phyloP scores from a whole-genome alignment of 257 asterid species.

The Ilex asprella region DNA sequence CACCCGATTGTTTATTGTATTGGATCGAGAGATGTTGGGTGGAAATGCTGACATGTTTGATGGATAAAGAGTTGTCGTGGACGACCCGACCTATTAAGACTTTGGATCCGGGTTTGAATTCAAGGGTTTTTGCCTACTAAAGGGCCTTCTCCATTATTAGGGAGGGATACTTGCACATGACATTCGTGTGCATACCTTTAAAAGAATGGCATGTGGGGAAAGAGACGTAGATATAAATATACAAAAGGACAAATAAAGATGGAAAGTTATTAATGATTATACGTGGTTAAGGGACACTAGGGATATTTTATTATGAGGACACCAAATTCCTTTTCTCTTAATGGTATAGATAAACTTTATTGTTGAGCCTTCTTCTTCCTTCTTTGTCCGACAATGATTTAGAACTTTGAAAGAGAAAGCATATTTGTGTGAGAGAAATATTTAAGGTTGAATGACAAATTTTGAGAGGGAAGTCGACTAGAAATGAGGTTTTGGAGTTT shows the following conservation, averaged over 20 bases:
- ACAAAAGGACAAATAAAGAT: too few relatives aligned
- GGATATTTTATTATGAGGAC: too few relatives aligned
- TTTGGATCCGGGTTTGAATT: conserved; percentile 31
- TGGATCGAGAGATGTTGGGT: conserved; percentile 55
- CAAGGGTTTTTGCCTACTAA: conserved; percentile 33
- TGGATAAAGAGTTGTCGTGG: conserved; percentile 54
- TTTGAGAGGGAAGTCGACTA: not conserved
- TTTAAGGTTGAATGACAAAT: not conserved
- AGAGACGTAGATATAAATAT: too few relatives aligned
- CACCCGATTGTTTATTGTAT: conserved; percentile 1
- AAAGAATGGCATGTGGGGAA: too few relatives aligned
- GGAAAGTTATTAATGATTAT: too few relatives aligned
- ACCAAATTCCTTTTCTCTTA: too few relatives aligned
- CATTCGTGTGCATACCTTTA: too few relatives aligned
- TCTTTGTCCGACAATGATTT: conserved; percentile 5
- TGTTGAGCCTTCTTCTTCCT: conserved; percentile 19
- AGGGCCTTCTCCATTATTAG: conserved; percentile 60
- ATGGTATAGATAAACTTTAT: conserved; percentile 15
- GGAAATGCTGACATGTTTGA: conserved; percentile 74
- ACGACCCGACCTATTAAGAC: conserved; percentile 56
- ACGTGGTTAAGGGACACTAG: too few relatives aligned
- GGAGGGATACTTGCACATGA: conserved; percentile 6
- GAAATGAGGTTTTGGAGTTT: not conserved
- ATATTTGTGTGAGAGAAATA: not conserved
- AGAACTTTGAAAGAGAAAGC: too few relatives aligned